Evolutionary conservation across 345 rosid genomes (phyloP).

Genomic region (Sonneratia alba): DNA sequence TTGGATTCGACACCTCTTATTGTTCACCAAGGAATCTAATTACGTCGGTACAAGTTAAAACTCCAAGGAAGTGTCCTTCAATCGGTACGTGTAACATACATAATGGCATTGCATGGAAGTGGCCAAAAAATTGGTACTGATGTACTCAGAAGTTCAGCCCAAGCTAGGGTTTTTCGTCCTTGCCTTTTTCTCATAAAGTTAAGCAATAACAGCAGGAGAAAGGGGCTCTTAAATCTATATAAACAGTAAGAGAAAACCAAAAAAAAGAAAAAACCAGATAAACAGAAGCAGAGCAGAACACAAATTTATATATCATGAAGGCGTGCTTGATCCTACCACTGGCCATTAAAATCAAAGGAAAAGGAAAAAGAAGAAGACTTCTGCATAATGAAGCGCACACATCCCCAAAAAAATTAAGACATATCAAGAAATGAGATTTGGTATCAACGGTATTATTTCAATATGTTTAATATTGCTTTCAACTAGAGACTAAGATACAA

Average conservation of each 20-base stretch:
- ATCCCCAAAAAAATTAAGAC: conserved; percentile 12
- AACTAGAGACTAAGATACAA: too few species aligned
- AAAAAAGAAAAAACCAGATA: neutral
- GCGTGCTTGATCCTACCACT: conserved; percentile 14
- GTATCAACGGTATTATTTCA: too few species aligned
- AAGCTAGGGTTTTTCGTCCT: conserved; percentile 8
- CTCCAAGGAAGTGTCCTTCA: conserved; percentile 9
- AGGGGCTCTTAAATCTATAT: conserved; percentile 2
- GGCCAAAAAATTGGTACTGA: conserved; percentile 2
- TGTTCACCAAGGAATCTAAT: conserved; percentile 9
- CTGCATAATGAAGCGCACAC: conserved; percentile 12
- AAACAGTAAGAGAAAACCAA: neutral
- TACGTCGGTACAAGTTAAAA: neutral
- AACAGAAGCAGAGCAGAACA: neutral
- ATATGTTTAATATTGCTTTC: too few species aligned
- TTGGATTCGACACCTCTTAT: neutral
- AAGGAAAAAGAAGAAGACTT: neutral
- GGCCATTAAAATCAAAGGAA: conserved; percentile 8
- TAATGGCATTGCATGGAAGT: neutral
- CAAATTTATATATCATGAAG: conserved; percentile 8
- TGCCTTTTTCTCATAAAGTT: neutral
- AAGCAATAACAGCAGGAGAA: neutral
- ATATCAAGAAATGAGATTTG: neutral
- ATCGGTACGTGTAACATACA: neutral
- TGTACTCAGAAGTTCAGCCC: neutral